phyloP scores from a whole-genome alignment of 345 rosid genomes.

The Murraya paniculata region DNA sequence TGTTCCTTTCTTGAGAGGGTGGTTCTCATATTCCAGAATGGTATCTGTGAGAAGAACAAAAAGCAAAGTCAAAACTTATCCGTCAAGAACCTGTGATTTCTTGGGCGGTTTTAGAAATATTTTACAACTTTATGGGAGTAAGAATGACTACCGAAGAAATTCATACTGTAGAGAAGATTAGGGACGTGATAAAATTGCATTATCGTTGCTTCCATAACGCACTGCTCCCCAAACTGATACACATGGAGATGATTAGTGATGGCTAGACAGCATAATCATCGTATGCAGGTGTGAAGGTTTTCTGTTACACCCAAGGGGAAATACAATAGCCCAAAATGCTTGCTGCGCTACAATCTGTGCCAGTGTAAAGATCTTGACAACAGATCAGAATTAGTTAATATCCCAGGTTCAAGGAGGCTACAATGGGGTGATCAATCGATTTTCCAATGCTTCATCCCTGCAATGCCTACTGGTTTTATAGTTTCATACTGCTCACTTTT shows the following conservation, averaged over 20 bases:
- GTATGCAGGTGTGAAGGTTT: not conserved
- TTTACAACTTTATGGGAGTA: constrained; percentile 34
- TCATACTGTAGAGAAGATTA: constrained; percentile 16
- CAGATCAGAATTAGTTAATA: constrained; percentile 11
- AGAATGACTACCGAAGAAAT: constrained; percentile 21
- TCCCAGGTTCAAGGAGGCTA: not conserved
- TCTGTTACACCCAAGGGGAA: not conserved
- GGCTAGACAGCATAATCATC: not conserved
- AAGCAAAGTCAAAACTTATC: constrained; percentile 13
- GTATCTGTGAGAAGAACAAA: constrained; percentile 21
- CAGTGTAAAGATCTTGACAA: not conserved
- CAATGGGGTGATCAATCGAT: not conserved
- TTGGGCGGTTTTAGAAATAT: constrained; percentile 38
- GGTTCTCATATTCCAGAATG: constrained; percentile 41
- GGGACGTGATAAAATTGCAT: not conserved
- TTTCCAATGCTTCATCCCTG: constrained; percentile 1
- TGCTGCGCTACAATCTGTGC: constrained; percentile 4
- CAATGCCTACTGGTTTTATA: not conserved
- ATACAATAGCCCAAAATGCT: not conserved
- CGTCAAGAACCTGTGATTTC: constrained; percentile 28
- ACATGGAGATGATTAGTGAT: constrained; percentile 13
- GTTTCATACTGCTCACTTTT: not conserved
- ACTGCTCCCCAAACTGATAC: constrained; percentile 19
- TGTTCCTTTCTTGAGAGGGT: constrained; percentile 31
- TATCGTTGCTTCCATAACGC: not conserved